Percentiles rank a stretch among this genome's conserved stretches.
phyloP scores from a whole-genome alignment of 805 yeast species.

The Metschnikowia dekortorum region DNA sequence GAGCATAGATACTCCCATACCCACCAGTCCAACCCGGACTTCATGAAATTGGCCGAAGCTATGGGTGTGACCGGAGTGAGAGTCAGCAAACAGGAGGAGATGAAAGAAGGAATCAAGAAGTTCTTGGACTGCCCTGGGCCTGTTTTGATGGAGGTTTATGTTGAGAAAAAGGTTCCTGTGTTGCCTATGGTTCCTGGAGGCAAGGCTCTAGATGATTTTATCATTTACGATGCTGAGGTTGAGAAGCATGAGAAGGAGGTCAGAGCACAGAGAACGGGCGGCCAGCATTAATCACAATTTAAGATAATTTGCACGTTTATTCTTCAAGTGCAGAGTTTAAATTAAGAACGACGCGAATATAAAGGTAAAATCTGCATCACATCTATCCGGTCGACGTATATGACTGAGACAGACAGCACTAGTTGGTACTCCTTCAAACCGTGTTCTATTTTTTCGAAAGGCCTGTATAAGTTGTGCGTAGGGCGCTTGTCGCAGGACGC shows the following conservation, averaged over 20 bases:
- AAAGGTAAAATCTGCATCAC: too few relatives aligned
- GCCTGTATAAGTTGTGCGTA: neutral
- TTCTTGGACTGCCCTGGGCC: slow-evolving; percentile 79
- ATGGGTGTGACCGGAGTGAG: slow-evolving; percentile 88
- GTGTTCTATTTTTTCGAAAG: too few relatives aligned
- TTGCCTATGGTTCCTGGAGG: slow-evolving; percentile 98
- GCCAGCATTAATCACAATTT: slow-evolving; percentile 46
- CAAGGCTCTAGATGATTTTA: slow-evolving; percentile 88
- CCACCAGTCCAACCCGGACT: slow-evolving; percentile 92
- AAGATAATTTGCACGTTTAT: neutral
- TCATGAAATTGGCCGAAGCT: slow-evolving; percentile 87
- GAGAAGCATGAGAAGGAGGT: slow-evolving; percentile 66
- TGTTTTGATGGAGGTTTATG: slow-evolving; percentile 81
- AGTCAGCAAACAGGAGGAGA: slow-evolving; percentile 63
- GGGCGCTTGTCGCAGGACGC: neutral
- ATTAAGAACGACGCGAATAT: neutral
- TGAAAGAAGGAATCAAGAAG: slow-evolving; percentile 45
- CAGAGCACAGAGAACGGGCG: slow-evolving; percentile 70
- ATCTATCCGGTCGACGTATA: too few relatives aligned
- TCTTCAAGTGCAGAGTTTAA: neutral
- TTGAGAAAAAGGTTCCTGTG: slow-evolving; percentile 92
- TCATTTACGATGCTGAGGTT: slow-evolving; percentile 76
- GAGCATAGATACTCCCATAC: slow-evolving; percentile 98
- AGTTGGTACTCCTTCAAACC: too few relatives aligned
- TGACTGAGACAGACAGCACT: too few relatives aligned